These are phyloP conservation scores for Poa annua DNA, from an alignment of 176 grass and related monocot genomes.

Conservation along the genomic window DNA sequence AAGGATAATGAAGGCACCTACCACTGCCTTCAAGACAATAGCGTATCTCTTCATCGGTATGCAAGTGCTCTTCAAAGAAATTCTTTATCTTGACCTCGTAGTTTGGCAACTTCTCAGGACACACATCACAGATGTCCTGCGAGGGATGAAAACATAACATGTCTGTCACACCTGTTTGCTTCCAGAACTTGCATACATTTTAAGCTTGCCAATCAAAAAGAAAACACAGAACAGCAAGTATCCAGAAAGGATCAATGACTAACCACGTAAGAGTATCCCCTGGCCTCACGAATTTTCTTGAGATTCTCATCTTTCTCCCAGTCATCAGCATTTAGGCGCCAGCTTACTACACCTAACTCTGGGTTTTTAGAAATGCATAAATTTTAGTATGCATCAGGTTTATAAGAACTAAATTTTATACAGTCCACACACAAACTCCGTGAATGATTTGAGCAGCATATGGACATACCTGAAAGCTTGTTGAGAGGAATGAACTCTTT, in stretches of 20 bases:
- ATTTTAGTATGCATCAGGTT: slow-evolving; percentile 24
- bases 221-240: slow-evolving; percentile 3
- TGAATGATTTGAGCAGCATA: background rate
- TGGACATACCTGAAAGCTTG: slow-evolving; percentile 67
- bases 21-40: slow-evolving; percentile 92
- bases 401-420: background rate
- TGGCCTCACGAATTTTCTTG: slow-evolving; percentile 94
- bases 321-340: slow-evolving; percentile 70
- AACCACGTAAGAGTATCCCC: slow-evolving; percentile 90
- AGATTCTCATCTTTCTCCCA: slow-evolving; percentile 89
- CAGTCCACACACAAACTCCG: background rate
- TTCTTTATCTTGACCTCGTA: slow-evolving; percentile 81
- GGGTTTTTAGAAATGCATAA: background rate
- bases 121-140: slow-evolving; percentile 88
- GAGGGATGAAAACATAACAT: slow-evolving; percentile 39
- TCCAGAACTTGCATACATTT: slow-evolving; percentile 17
- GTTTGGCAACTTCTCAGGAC: slow-evolving; percentile 85
- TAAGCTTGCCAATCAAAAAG: slow-evolving; percentile 11
- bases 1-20: slow-evolving; percentile 47
- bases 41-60: slow-evolving; percentile 96
- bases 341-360: slow-evolving; percentile 90
- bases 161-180: background rate
- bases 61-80: slow-evolving; percentile 93
- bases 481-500: slow-evolving; percentile 79
- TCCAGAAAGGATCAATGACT: background rate